A percentile compares a stretch with the other conserved stretches of the same genome.
Evolutionary conservation across 208 protist species (phyloP).

Genomic region (Crithidia acanthocephali): DNA sequence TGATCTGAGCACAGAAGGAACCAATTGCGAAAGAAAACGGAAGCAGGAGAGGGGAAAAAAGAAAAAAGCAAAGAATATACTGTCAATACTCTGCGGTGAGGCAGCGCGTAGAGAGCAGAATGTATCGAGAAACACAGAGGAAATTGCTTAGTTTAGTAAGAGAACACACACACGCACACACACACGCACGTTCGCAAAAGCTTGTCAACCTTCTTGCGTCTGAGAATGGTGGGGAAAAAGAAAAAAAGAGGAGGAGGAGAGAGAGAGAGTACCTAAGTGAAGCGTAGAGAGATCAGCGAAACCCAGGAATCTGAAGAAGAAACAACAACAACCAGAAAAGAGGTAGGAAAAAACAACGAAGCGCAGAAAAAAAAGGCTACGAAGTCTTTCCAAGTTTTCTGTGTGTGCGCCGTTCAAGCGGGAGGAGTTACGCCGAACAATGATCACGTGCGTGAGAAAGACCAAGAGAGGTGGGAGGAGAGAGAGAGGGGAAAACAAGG

Average conservation of each 20-base stretch:
- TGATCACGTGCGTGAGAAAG: too few species aligned
- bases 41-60: too few species aligned
- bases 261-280: neutral
- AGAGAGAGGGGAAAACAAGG: too few species aligned
- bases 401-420: too few species aligned
- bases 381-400: neutral
- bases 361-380: too few species aligned
- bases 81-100: neutral
- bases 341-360: too few species aligned
- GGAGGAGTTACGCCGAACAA: too few species aligned
- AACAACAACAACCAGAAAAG: too few species aligned
- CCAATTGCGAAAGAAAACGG: too few species aligned
- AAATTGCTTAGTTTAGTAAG: neutral
- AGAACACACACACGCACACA: conserved; percentile 2
- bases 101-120: neutral
- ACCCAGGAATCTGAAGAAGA: neutral
- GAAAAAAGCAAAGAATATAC: neutral
- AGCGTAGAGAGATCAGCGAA: conserved; percentile 1
- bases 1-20: too few species aligned
- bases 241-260: neutral
- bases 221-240: neutral
- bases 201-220: neutral
- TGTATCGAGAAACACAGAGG: neutral
- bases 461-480: too few species aligned
- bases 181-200: neutral